Conservation (phyloP, 2,329 filamentous ascomycete species). For the Dothideomycetes sp. region DNA sequence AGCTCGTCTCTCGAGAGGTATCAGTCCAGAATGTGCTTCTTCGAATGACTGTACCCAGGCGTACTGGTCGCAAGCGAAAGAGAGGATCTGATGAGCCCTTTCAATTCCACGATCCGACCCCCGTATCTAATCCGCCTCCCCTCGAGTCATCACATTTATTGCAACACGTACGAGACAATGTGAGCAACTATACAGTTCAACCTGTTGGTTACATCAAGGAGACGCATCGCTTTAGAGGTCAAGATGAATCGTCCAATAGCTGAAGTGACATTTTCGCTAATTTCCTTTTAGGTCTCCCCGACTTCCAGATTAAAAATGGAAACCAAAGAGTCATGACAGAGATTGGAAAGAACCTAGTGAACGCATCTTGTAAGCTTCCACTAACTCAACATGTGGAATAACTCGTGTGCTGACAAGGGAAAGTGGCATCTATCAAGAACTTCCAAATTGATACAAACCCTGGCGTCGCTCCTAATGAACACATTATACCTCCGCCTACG, state of each 20-base stretch:
- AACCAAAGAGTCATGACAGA: slow-evolving; percentile 52
- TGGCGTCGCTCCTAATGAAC: slow-evolving; percentile 48
- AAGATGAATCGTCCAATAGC: too few species aligned
- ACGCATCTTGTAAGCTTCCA: slow-evolving; percentile 32
- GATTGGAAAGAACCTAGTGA: slow-evolving; percentile 55
- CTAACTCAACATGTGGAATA: neutral
- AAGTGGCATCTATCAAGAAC: slow-evolving; percentile 48
- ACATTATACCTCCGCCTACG: slow-evolving; percentile 45
- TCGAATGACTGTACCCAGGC: slow-evolving; percentile 74
- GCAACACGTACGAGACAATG: slow-evolving; percentile 19
- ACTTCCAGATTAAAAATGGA: slow-evolving; percentile 52
- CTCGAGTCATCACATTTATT: slow-evolving; percentile 14
- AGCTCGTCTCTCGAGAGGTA: slow-evolving; percentile 65
- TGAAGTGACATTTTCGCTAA: too few species aligned
- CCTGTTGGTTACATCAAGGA: slow-evolving; percentile 52
- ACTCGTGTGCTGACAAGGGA: slow-evolving; percentile 1
- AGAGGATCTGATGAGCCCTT: slow-evolving; percentile 56
- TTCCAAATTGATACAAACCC: slow-evolving; percentile 58
- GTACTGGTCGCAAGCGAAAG: slow-evolving; percentile 79
- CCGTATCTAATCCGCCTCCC: too few species aligned
- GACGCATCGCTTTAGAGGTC: slow-evolving; percentile 78
- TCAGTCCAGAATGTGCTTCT: slow-evolving; percentile 74
- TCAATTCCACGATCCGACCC: too few species aligned
- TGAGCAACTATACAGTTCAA: slow-evolving; percentile 16
- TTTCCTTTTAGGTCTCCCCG: slow-evolving; percentile 64